Conservation (phyloP, 148 eudicot genomes). For the Silene latifolia region DNA sequence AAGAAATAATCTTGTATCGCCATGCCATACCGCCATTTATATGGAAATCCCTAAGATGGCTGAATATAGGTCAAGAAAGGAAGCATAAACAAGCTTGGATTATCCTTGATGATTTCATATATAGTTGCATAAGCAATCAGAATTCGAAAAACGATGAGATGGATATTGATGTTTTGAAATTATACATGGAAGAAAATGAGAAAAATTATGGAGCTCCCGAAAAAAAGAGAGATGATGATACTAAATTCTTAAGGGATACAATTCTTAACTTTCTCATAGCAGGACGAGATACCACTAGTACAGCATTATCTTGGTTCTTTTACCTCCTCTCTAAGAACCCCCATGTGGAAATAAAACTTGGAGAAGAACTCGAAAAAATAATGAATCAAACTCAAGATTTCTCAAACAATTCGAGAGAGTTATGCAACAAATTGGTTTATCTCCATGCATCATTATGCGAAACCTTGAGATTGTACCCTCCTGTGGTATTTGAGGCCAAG, state of each 20-base stretch:
- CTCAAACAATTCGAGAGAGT: conserved; percentile 13
- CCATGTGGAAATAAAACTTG: conserved; percentile 22
- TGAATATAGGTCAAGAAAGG: conserved; percentile 43
- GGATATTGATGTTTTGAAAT: conserved; percentile 28
- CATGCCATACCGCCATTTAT: conserved; percentile 34
- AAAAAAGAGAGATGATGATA: too few relatives aligned
- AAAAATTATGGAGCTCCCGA: background rate
- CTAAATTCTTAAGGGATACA: conserved; percentile 28
- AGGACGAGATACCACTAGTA: conserved; percentile 29
- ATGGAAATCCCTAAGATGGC: conserved; percentile 51
- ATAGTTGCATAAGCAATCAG: conserved; percentile 7
- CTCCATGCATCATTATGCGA: conserved; percentile 41
- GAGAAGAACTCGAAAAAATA: conserved; percentile 26
- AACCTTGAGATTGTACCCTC: conserved; percentile 39
- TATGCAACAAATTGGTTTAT: conserved; percentile 28
- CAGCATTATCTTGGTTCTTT: conserved; percentile 38
- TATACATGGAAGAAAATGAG: conserved; percentile 26
- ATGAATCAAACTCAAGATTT: background rate
- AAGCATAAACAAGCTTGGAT: conserved; percentile 20
- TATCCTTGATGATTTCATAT: conserved; percentile 27
- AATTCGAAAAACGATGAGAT: background rate
- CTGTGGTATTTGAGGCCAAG: conserved; percentile 36
- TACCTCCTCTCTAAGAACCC: conserved; percentile 29
- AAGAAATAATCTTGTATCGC: conserved; percentile 31
- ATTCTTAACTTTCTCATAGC: conserved; percentile 25